Evolutionary conservation across 768 basidiomycete genomes (phyloP).

Genomic region (Collybiopsis confluens): DNA sequence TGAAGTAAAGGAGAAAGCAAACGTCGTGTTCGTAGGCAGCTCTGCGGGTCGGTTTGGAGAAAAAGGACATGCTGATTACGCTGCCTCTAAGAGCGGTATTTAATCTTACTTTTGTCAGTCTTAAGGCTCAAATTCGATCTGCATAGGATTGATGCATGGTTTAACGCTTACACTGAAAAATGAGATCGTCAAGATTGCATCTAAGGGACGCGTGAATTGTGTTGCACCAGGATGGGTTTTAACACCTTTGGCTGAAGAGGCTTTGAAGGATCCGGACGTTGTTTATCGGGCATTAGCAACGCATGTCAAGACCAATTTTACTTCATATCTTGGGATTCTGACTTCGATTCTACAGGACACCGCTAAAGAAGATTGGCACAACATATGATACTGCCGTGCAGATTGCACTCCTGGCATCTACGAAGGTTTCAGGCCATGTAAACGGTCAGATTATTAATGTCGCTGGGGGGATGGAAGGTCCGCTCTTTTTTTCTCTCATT

Average conservation of each 20-base stretch:
- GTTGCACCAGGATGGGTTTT: conserved; percentile 67
- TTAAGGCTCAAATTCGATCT: not conserved
- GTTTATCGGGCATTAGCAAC: conserved; percentile 62
- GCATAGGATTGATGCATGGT: conserved; percentile 60
- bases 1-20: conserved; percentile 48
- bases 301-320: conserved; percentile 32
- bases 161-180: conserved; percentile 67
- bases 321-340: too few relatives aligned
- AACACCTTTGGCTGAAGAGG: conserved; percentile 59
- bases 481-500: conserved; percentile 3
- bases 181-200: conserved; percentile 75
- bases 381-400: conserved; percentile 64
- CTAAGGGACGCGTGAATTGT: conserved; percentile 64
- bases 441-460: conserved; percentile 70
- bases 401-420: conserved; percentile 57
- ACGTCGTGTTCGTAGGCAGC: conserved; percentile 65
- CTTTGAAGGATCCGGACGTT: conserved; percentile 50
- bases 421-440: conserved; percentile 62
- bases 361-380: conserved; percentile 63
- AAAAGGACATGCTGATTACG: conserved; percentile 62
- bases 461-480: conserved; percentile 77
- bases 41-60: conserved; percentile 74
- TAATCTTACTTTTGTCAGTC: not conserved
- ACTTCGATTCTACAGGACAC: conserved; percentile 40
- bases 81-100: conserved; percentile 65